A percentile compares a stretch with the other conserved stretches of the same genome.
These are phyloP conservation scores for Hypoxylon fuscum DNA, from an alignment of 495 filamentous ascomycete genomes.

Conservation along the genomic window DNA sequence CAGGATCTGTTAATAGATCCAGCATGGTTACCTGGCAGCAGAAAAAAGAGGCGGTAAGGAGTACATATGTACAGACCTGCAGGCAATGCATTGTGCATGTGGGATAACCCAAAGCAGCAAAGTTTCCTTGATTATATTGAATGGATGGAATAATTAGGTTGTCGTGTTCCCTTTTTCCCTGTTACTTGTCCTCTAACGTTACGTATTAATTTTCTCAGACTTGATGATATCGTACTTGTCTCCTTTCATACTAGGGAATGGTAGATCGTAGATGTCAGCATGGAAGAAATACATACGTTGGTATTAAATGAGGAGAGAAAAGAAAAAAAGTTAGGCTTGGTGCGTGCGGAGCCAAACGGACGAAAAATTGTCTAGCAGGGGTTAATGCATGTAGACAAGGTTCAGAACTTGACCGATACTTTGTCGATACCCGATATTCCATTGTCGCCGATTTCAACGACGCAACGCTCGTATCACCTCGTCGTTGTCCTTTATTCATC, in stretches of 20 bases:
- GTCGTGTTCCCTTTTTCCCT: not conserved
- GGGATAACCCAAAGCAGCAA: constrained; percentile 30
- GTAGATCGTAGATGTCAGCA: constrained; percentile 6
- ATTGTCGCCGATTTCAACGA: constrained; percentile 5
- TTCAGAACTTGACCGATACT: constrained; percentile 25
- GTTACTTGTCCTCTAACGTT: not conserved
- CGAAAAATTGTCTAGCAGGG: constrained; percentile 37
- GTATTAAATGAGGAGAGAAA: constrained; percentile 34
- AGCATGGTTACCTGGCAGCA: constrained; percentile 13
- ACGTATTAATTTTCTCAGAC: not conserved
- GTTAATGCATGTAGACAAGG: constrained; percentile 12
- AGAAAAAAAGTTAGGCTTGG: constrained; percentile 28
- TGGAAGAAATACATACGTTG: no score
- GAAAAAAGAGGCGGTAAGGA: constrained; percentile 46
- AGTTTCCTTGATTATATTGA: constrained; percentile 17
- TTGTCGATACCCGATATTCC: constrained; percentile 30
- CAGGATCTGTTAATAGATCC: constrained; percentile 39
- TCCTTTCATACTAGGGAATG: constrained; percentile 6
- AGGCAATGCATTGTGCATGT: constrained; percentile 45
- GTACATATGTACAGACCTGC: constrained; percentile 25
- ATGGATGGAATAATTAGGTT: constrained; percentile 7
- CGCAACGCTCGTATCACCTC: not conserved
- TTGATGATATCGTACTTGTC: constrained; percentile 3
- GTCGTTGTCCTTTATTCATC: constrained; percentile 8
- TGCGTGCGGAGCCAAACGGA: constrained; percentile 39